These are phyloP conservation scores for Casuarina glauca DNA, from an alignment of 306 rosid genomes.

Conservation along the genomic window DNA sequence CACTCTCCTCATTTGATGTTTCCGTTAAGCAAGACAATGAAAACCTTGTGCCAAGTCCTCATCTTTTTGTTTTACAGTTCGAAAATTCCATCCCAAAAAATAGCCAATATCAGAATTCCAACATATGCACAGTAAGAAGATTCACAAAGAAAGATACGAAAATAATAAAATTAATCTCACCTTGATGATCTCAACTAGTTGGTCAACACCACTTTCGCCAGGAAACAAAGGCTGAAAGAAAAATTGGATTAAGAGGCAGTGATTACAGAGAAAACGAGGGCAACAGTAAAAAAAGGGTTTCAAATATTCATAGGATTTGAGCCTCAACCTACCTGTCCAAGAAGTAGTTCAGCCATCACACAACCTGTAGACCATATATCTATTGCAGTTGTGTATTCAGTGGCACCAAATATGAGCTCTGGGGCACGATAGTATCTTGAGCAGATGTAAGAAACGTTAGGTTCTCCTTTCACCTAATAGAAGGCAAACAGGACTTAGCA, in stretches of 20 bases:
- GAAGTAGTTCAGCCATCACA: conserved; percentile 97
- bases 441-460: conserved; percentile 97
- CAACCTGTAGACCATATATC: conserved; percentile 99
- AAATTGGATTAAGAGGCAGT: conserved; percentile 28
- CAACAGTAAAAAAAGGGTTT: conserved; percentile 3
- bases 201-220: conserved; percentile 99
- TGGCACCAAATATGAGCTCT: conserved; percentile 96
- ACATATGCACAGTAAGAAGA: not conserved
- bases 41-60: not conserved
- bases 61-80: conserved; percentile 1
- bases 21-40: not conserved
- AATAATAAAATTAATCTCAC: conserved; percentile 34
- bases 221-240: conserved; percentile 92
- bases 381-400: conserved; percentile 95
- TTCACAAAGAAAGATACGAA: not conserved
- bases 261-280: conserved; percentile 4
- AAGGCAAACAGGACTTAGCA: conserved; percentile 28
- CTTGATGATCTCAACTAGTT: conserved; percentile 98
- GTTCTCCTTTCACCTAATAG: conserved; percentile 96
- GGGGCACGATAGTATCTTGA: conserved; percentile 99
- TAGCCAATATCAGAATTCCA: not conserved
- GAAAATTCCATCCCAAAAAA: not conserved
- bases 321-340: conserved; percentile 77
- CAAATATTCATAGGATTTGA: conserved; percentile 16
- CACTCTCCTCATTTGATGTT: not conserved